Evolutionary conservation across 176 grass and related monocot species (phyloP).

Genomic region (Carex scoparia): DNA sequence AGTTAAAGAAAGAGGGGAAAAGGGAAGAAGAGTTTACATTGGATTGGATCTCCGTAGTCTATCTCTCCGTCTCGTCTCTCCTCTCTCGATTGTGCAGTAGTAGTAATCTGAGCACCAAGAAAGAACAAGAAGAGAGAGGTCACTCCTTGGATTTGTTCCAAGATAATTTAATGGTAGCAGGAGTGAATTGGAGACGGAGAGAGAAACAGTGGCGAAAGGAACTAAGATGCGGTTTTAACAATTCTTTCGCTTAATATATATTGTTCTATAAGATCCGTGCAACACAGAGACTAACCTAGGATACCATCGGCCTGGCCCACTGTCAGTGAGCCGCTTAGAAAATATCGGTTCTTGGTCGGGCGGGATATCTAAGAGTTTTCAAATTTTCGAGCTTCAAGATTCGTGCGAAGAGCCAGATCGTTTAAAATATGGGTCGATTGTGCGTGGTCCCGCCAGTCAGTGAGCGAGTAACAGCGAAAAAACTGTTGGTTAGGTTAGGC

Average conservation of each 20-base stretch:
- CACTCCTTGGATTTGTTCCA: slow-evolving; percentile 2
- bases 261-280: slow-evolving; percentile 14
- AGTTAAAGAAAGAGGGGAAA: neutral
- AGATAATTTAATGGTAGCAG: neutral
- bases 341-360: neutral
- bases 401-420: neutral
- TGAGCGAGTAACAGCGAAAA: neutral
- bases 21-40: neutral
- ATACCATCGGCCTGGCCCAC: neutral
- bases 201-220: neutral
- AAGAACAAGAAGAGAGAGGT: neutral
- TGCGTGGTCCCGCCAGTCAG: neutral
- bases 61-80: neutral
- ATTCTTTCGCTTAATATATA: neutral
- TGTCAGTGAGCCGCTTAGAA: neutral
- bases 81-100: neutral
- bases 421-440: neutral
- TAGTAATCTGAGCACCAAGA: neutral
- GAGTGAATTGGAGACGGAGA: slow-evolving; percentile 1
- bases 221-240: neutral
- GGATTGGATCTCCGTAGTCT: neutral
- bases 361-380: neutral
- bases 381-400: slow-evolving; percentile 14
- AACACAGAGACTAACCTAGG: no score
- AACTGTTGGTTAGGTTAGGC: neutral